Base-by-base conservation (phyloP, 371 early-diverging fungal genomes). In the Batkoa obscura region DNA sequence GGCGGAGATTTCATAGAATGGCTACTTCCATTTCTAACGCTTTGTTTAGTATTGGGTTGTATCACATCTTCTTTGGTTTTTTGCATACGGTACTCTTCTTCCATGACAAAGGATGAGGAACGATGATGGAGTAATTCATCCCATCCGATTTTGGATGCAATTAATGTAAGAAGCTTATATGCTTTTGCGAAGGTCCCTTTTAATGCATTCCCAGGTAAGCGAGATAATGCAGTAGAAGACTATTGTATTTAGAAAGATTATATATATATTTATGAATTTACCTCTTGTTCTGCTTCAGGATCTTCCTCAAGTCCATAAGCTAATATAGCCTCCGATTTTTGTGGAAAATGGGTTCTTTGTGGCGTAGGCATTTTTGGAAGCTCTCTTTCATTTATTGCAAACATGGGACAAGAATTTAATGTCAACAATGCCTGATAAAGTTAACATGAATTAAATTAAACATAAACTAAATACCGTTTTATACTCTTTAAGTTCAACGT, bases 331-430 rank as follows among this genome's bases (percentile, higher is more conserved):
- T 87, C 88, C 12, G 70, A 72, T 48, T 80, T 81, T 54, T 83
- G 72, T 3, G 89, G 88, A 43, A 88, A 66, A 64, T 87, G 87
- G 8, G 81, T 78, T 43, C 80, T 74, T n/a, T 75, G 72, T 6
- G 89, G 88, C n/a, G 81, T 68, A 13, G 92, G 93, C 83, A 92
- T 86, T 32, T 90, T 79, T 54, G 90, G 93, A 61, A 84, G 67
- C 60, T 95, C 95, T 36, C 81, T 74, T 60, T 90, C 91, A 55
- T 78, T 79, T 66, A 82, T 88, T 0, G 92, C 88, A 64, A 92
- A 94, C 96, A 95, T 94, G 3, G 96, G 96, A 64, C 96, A 95
- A 3, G 91, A 85, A 66, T 95, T 95, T 61, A 95, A 73, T 0
- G 94, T 83, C 60, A 95, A 73, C 30, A 95, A 71, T 6, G 96